A percentile compares a stretch with the other conserved stretches of the same genome.
phyloP scores from a whole-genome alignment of 2,329 filamentous ascomycete species.

The Colletotrichum destructivum region DNA sequence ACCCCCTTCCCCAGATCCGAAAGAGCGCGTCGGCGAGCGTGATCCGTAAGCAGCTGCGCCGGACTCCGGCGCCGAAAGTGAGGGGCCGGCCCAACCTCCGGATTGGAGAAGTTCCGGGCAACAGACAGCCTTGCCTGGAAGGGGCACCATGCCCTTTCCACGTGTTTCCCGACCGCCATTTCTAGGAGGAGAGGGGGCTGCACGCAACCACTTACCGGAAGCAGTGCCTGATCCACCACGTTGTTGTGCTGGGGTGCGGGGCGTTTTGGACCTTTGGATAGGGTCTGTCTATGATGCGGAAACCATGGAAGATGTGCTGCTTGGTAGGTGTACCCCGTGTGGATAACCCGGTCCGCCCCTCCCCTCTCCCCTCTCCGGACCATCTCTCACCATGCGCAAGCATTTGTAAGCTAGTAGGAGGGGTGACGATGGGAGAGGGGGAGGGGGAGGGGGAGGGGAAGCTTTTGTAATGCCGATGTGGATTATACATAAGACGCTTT shows the following conservation, averaged over 20 bases:
- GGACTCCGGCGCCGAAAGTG: conserved; percentile 14
- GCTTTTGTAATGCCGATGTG: not conserved
- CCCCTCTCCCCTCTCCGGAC: not conserved
- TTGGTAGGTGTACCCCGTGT: not conserved
- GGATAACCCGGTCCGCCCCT: not conserved
- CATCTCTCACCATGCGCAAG: not conserved
- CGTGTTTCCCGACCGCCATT: not conserved
- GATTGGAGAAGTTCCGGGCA: not conserved
- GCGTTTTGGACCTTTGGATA: not conserved
- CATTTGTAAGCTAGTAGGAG: conserved; percentile 37
- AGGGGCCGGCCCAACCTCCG: not conserved
- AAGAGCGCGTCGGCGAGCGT: not conserved
- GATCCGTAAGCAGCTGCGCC: conserved; percentile 8
- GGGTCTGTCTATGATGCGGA: conserved; percentile 17
- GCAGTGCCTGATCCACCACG: not conserved
- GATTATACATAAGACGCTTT: not conserved
- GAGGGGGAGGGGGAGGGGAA: not conserved
- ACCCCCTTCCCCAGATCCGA: not conserved
- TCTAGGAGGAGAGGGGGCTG: not conserved
- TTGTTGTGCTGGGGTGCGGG: not conserved
- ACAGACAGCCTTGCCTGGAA: not conserved
- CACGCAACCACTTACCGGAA: not conserved
- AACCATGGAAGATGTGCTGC: not conserved
- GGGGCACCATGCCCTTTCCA: not conserved
- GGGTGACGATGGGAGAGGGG: conserved; percentile 13